These are phyloP conservation scores for Tylopilus plumbeoviolaceoides DNA, from an alignment of 768 basidiomycete species.

Conservation along the genomic window DNA sequence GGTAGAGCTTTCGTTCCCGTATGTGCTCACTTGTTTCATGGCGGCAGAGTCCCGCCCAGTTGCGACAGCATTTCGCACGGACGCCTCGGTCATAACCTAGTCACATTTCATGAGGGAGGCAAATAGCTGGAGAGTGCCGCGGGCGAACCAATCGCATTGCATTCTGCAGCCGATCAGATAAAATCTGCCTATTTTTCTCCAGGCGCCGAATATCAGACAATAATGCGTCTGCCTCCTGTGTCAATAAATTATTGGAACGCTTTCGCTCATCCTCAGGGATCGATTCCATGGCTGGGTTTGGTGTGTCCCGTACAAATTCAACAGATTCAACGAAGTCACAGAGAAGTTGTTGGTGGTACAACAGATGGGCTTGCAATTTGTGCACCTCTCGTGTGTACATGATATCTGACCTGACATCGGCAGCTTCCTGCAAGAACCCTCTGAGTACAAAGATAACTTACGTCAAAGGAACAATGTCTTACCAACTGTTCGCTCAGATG, in stretches of 20 bases:
- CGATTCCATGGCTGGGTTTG: constrained; percentile 43
- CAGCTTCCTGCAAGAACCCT: constrained; percentile 47
- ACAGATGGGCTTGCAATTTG: constrained; percentile 52
- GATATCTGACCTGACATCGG: too few species aligned
- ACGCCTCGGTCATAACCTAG: constrained; percentile 43
- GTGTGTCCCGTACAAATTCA: constrained; percentile 44
- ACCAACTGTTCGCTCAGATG: too few species aligned
- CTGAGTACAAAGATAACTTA: too few species aligned
- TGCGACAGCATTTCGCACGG: constrained; percentile 17
- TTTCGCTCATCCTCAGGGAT: background rate
- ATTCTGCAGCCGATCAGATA: constrained; percentile 28
- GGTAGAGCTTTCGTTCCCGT: background rate
- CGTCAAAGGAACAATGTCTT: too few species aligned
- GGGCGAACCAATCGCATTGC: constrained; percentile 30
- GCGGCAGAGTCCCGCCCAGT: constrained; percentile 37
- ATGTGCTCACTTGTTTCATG: constrained; percentile 30
- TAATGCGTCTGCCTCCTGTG: constrained; percentile 20
- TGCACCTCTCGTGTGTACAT: constrained; percentile 53
- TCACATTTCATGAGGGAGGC: background rate
- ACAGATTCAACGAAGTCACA: constrained; percentile 52
- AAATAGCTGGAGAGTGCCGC: too few species aligned
- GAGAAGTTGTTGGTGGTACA: constrained; percentile 52
- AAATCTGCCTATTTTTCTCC: constrained; percentile 23
- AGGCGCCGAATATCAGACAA: constrained; percentile 44
- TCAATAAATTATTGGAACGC: constrained; percentile 7